phyloP scores from a whole-genome alignment of 2,329 filamentous ascomycete species.

The Ciborinia camelliae region DNA sequence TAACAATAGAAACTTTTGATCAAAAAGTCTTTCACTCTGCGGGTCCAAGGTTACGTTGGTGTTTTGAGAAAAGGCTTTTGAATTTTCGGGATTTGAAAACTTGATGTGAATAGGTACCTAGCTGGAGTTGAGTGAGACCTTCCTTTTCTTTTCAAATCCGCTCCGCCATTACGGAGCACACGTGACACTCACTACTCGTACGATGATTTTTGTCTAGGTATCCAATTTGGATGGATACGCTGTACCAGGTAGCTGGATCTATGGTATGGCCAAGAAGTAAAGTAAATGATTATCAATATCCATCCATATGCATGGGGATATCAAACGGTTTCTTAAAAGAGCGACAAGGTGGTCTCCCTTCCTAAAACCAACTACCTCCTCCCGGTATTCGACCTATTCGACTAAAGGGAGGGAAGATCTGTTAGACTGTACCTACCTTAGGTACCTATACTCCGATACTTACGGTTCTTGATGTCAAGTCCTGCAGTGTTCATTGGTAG shows the following conservation, averaged over 20 bases:
- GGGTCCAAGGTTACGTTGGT: no score
- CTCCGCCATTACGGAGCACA: no score
- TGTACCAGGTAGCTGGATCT: no score
- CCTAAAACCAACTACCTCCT: no score
- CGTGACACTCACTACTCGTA: no score
- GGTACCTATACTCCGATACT: neutral
- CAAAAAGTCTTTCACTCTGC: neutral
- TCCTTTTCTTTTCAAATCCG: no score
- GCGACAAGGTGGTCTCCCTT: neutral
- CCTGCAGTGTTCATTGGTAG: neutral
- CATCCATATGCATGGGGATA: neutral
- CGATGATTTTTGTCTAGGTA: no score
- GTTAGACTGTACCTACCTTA: neutral
- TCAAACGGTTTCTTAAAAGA: neutral
- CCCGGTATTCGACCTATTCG: no score
- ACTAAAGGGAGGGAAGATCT: neutral
- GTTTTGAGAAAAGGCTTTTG: neutral
- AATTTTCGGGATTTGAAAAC: neutral
- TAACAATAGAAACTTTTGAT: neutral
- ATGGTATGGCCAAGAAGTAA: no score
- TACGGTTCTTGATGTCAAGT: neutral
- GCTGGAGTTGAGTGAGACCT: no score
- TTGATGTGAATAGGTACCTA: neutral
- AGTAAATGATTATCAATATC: no score
- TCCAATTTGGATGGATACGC: neutral